Evolutionary conservation across 2,329 filamentous ascomycete genomes (phyloP), one percentile per base, ranked within the genome.

Genomic region (Drechslera avenae): DNA sequence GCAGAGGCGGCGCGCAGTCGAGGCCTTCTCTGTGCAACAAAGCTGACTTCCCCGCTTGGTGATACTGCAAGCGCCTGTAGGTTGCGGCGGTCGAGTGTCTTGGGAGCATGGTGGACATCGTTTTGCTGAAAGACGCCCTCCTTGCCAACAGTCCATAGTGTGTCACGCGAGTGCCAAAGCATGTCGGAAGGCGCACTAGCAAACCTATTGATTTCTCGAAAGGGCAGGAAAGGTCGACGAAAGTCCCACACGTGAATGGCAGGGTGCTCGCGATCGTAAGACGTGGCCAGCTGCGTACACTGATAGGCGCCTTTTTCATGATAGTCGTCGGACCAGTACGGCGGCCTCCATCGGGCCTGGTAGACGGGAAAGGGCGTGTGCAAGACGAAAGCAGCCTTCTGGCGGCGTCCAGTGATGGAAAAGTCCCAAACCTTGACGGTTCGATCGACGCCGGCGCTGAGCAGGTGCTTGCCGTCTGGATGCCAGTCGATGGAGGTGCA

Each of bases 401-500:
- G 82, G 53, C 81, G 79, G 56, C 83, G 77, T 47, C 79, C 79
- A 46, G 80, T 77, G 2, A 76, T 73, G 3, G 82, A 83, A 49
- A 86, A 82, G 66, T 87, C 83, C 83, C 85, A 87, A 21, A 87
- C 79, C 65, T 83, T 83, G 55, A 87, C 79, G 23, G 82, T 82
- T 51, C 81, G 82, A 66, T 87, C 85, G 17, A 80, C 77, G 44
- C 85, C 79, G n/a, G 82, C 83, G 59, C 83, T 86, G 46, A 83
- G 78, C 8, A 87, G 73, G 66, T 87, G 83, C 62, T 82, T 86
- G 5, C 85, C 85, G 60, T 87, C 84, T 1, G 85, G 85, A 63
- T 87, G 85, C 84, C 84, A 87, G 66, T 87, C 85, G 30, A 87
- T 79, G 5, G 83, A 78, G 54, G 81, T 84, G 72, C 84, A 87